Evolutionary conservation across 2,329 filamentous ascomycete genomes (phyloP).

Genomic region (Trichoderma aggressivum): DNA sequence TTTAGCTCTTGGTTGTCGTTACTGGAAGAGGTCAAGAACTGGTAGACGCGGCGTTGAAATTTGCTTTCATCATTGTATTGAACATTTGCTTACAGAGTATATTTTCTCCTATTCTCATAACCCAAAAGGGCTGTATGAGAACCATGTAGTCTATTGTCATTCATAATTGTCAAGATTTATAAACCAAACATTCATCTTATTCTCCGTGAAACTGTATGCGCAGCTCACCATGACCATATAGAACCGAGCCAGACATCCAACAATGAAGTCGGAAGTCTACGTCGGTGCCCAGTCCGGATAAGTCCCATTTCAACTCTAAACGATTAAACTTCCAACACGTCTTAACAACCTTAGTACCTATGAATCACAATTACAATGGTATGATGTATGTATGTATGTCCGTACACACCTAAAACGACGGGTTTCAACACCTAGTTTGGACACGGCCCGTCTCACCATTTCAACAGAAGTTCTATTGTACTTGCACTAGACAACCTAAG

Average conservation of each 20-base stretch:
- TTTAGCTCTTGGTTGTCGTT: neutral
- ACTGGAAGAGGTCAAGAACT: neutral
- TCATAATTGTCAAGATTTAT: neutral
- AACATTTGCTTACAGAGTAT: neutral
- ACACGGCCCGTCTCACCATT: neutral
- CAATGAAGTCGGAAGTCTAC: neutral
- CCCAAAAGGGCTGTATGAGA: neutral
- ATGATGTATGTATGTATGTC: neutral
- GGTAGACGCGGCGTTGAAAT: neutral
- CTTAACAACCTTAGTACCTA: too few relatives aligned
- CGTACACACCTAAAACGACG: neutral
- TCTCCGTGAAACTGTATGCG: neutral
- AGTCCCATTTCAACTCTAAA: neutral
- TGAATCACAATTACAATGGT: neutral
- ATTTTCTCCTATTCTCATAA: neutral
- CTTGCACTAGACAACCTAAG: neutral
- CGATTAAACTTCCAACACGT: neutral
- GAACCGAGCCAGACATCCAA: too few relatives aligned
- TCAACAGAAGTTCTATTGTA: neutral
- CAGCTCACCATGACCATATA: too few relatives aligned
- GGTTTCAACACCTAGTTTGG: neutral
- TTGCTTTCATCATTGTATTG: too few relatives aligned
- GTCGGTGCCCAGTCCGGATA: neutral
- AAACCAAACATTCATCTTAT: neutral
- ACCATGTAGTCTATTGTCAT: neutral